Evolutionary conservation across 2,329 filamentous ascomycete species (phyloP), one percentile per base, ranked within the genome.

Genomic region (Exophiala spinifera): DNA sequence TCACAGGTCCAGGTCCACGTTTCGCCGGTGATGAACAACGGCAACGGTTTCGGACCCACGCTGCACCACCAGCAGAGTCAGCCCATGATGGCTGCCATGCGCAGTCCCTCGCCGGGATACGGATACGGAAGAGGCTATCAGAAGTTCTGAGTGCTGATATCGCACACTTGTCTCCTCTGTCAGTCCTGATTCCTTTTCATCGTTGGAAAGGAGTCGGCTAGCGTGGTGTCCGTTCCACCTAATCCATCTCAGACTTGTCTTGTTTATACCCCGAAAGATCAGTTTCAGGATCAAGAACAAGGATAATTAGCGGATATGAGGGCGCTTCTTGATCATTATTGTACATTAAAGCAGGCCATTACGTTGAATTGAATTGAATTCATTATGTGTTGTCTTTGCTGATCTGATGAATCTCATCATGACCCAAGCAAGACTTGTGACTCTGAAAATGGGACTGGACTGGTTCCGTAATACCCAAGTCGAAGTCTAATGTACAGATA

Each of bases 71-170:
- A 40, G 6, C 54, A 55, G 42, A 42, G 44, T 6, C 50, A 52
- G 33, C 57, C 57, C n/a, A 60, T 60, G 57, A 53, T 57, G 47
- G 46, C 44, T 6, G 54, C 51, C 2, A 51, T 49, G 46, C 20
- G 42, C n/a, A 55, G 47, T 39, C 57, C 57, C 1, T 53, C 55
- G 28, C 57, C 51, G 3, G 51, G 51, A 1, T 55, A 55, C 33
- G 55, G 49, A 6, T 57, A 59, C 34, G 50, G 54, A 34, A 44
- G 57, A 23, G 57, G 57, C 4, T 60, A 60, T 46, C 57, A 60
- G 52, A 60, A 46, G 34, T 60, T 55, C 40, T 60, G 47, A 56
- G 20, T 20, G 10, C 4, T 46, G 43, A 15, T n/a, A n/a, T n/a
- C n/a, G n/a, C n/a, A n/a, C n/a, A n/a, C n/a, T n/a, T n/a, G n/a